Conservation (phyloP, 352 stramenopile genomes). For the Globisporangium megalacanthum region DNA sequence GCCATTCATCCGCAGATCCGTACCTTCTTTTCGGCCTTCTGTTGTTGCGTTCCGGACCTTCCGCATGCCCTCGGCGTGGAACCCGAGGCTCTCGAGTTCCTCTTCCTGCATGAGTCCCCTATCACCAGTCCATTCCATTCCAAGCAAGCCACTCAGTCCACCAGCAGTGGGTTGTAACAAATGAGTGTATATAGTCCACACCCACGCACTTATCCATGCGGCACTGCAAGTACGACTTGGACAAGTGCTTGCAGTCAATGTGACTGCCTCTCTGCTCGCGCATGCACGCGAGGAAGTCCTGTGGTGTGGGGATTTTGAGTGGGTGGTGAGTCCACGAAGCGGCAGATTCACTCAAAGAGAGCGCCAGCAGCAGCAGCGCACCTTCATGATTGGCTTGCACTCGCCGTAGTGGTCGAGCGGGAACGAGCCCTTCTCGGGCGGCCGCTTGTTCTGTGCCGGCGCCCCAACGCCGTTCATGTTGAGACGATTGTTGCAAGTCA, state of each 20-base stretch:
- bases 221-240: slow-evolving; percentile 83
- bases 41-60: slow-evolving; percentile 45
- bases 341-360: not conserved
- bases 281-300: slow-evolving; percentile 84
- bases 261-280: slow-evolving; percentile 75
- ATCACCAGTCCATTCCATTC: not conserved
- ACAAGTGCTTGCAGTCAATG: slow-evolving; percentile 89
- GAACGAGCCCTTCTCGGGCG: slow-evolving; percentile 89
- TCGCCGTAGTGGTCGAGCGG: slow-evolving; percentile 88
- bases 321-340: not conserved
- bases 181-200: not conserved
- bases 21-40: slow-evolving; percentile 74
- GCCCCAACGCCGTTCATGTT: slow-evolving; percentile 78
- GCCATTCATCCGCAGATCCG: not conserved
- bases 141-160: no score
- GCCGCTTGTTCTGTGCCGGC: slow-evolving; percentile 61
- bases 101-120: slow-evolving; percentile 84
- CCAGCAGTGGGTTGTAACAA: no score
- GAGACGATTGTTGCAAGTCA: not conserved
- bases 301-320: slow-evolving; percentile 8
- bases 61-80: slow-evolving; percentile 76
- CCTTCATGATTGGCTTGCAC: slow-evolving; percentile 86
- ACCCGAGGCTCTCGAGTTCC: slow-evolving; percentile 77
- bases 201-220: slow-evolving; percentile 83
- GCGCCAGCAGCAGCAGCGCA: slow-evolving; percentile 7